Evolutionary conservation across 2,329 filamentous ascomycete species (phyloP), one percentile per base, ranked within the genome.

Genomic region (Nothophoma quercina): DNA sequence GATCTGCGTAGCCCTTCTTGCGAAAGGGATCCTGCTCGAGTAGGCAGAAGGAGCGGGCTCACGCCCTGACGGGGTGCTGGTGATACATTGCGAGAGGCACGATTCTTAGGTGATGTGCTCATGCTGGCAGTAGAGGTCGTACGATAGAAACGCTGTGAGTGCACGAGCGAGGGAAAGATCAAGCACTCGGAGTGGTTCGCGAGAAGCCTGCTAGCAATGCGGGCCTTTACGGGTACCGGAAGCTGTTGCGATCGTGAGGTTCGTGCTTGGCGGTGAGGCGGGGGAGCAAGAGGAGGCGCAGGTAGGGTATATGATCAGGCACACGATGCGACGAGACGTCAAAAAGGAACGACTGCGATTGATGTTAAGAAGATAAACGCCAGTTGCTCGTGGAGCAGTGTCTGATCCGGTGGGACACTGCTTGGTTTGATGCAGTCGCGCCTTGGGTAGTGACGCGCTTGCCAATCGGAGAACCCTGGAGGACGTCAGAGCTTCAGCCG

Each of bases 1-100:
- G 71, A 66, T n/a, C 72, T 71, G 23, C 73, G 68, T 44, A 58
- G 56, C 40, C 67, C 58, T 21, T 70, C 71, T 18, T 70, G 58
- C n/a, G 50, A 48, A 36, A 58, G 54, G 40, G 53, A 51, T 39
- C 56, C 59, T 9, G 46, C 25, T 43, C 50, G 40, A 7, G 60
- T 58, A n/a, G 64, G 62, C 21, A 65, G 51, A 53, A 65, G 56
- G 30, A 67, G 62, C 34, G 65, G 68, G 61, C 59, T 70, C 54
- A 62, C 63, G 22, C 56, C 59, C 45, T 56, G 59, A 30, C 45
- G 59, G 12, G 63, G 42, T 19, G 62, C 55, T 58, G 68, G 63
- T 38, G 70, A 69, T 39, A 60, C 64, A 59, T 64, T 67, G 29
- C 61, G 68, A 49, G 45, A 39, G 22, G 29, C 16, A 12, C 26